phyloP scores from a whole-genome alignment of 495 filamentous ascomycete species.

The Coniosporium apollinis region DNA sequence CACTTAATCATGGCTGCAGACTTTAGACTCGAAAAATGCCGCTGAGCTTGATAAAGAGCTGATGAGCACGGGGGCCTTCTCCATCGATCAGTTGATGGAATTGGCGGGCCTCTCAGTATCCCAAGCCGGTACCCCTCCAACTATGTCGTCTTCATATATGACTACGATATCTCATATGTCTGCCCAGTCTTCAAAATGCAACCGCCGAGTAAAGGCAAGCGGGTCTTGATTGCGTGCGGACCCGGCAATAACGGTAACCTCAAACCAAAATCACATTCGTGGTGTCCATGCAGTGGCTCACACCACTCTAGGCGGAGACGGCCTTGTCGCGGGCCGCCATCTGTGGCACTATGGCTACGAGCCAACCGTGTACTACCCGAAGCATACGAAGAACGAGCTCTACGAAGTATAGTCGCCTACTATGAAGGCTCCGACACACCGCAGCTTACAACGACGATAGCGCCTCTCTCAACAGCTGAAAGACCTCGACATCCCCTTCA shows the following conservation, averaged over 20 bases:
- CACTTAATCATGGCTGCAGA: constrained; percentile 11
- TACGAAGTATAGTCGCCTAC: constrained; percentile 42
- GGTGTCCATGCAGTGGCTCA: constrained; percentile 1
- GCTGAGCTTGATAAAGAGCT: constrained; percentile 81
- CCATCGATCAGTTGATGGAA: constrained; percentile 95
- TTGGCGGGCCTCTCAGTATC: constrained; percentile 85
- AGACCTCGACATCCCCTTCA: constrained; percentile 70
- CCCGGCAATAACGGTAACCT: constrained; percentile 81
- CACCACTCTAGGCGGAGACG: constrained; percentile 59
- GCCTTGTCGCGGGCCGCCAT: constrained; percentile 86
- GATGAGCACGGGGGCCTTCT: constrained; percentile 85
- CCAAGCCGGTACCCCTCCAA: constrained; percentile 50
- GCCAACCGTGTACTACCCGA: constrained; percentile 85
- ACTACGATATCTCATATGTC: not conserved
- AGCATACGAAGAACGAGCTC: constrained; percentile 72
- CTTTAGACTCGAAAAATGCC: constrained; percentile 51
- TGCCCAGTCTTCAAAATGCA: constrained; percentile 63
- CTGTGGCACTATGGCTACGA: constrained; percentile 87
- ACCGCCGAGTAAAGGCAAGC: constrained; percentile 51
- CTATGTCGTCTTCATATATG: constrained; percentile 6
- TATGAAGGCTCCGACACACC: constrained; percentile 6
- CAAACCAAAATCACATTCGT: not conserved
- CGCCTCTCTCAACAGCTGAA: constrained; percentile 70
- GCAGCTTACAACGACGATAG: constrained; percentile 21
- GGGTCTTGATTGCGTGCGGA: constrained; percentile 76